These are phyloP conservation scores for Sporothrix brunneoviolacea DNA, from an alignment of 2,329 filamentous ascomycete species.

Conservation along the genomic window DNA sequence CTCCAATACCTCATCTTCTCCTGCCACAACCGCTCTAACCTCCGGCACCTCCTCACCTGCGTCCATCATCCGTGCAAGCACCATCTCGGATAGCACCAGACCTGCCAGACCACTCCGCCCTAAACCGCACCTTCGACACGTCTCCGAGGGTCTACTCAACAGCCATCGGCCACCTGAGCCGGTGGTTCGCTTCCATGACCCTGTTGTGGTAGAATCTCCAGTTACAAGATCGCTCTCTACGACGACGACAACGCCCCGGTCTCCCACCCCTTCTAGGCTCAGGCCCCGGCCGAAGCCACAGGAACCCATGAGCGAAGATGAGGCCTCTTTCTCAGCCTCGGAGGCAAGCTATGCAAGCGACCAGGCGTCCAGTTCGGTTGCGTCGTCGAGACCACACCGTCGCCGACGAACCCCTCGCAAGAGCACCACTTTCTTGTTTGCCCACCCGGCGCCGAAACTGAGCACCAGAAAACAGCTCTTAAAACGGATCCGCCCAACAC, in stretches of 20 bases:
- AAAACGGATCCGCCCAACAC: conserved; percentile 58
- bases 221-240: background rate
- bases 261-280: conserved; percentile 7
- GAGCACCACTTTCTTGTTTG: conserved; percentile 60
- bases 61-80: conserved; percentile 13
- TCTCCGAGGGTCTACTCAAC: conserved; percentile 12
- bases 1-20: conserved; percentile 4
- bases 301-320: conserved; percentile 42
- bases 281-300: conserved; percentile 10
- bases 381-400: conserved; percentile 31
- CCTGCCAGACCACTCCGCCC: conserved; percentile 10
- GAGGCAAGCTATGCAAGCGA: conserved; percentile 41
- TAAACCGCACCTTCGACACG: conserved; percentile 8
- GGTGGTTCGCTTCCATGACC: conserved; percentile 42
- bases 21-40: background rate
- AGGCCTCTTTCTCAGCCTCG: conserved; percentile 38
- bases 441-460: conserved; percentile 57
- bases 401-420: conserved; percentile 37
- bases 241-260: conserved; percentile 1
- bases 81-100: conserved; percentile 5
- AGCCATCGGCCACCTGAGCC: conserved; percentile 25
- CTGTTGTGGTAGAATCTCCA: conserved; percentile 21
- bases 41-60: conserved; percentile 3
- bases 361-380: conserved; percentile 27
- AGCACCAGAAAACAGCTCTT: conserved; percentile 58